phyloP scores from a whole-genome alignment of 345 rosid genomes.

The Corymbia maculata region DNA sequence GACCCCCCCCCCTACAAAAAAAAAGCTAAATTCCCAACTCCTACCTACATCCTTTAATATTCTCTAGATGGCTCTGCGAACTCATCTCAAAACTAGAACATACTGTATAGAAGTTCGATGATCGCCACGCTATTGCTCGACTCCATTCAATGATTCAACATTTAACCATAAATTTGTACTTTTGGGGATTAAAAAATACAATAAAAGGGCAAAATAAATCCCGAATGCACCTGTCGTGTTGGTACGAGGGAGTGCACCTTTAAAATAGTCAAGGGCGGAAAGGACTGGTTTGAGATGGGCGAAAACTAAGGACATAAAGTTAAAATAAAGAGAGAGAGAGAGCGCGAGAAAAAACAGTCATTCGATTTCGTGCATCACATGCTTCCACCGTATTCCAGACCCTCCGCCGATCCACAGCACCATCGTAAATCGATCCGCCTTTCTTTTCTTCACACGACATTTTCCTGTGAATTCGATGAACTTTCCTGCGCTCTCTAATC shows the following conservation, averaged over 20 bases:
- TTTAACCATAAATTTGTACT: not conserved
- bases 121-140: not conserved
- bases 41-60: not conserved
- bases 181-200: not conserved
- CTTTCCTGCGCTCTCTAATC: not conserved
- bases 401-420: not conserved
- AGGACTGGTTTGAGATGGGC: not conserved
- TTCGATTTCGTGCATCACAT: not conserved
- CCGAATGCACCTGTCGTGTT: no score
- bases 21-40: fast-evolving
- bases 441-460: not conserved
- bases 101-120: not conserved
- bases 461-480: not conserved
- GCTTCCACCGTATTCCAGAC: not conserved
- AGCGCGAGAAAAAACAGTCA: not conserved
- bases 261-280: not conserved
- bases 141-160: not conserved
- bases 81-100: not conserved
- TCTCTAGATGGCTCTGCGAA: fast-evolving
- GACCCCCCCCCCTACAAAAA: no score
- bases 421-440: not conserved
- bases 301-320: not conserved
- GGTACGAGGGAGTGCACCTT: not conserved
- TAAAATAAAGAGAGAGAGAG: no score
- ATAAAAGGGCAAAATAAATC: not conserved